These are phyloP conservation scores for Hemisphaericaspora xylanilytica DNA, from an alignment of 1,139 yeast species.

Conservation along the genomic window DNA sequence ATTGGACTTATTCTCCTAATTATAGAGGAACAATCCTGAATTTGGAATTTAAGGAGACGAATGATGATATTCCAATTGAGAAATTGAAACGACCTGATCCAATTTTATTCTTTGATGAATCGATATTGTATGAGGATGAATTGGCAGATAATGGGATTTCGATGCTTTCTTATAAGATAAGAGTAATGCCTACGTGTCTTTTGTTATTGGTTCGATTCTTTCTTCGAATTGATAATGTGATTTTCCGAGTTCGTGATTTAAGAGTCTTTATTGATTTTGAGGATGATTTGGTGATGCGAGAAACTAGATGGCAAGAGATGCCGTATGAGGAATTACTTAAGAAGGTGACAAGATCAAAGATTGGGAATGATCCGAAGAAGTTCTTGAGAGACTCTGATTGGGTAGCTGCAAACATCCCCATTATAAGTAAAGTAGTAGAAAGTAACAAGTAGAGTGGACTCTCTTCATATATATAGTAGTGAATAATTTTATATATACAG, in stretches of 20 bases:
- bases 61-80: conserved; percentile 59
- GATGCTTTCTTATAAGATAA: conserved; percentile 67
- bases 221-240: conserved; percentile 84
- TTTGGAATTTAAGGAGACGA: conserved; percentile 19
- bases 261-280: conserved; percentile 79
- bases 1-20: conserved; percentile 91
- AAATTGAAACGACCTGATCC: conserved; percentile 77
- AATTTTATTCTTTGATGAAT: conserved; percentile 83
- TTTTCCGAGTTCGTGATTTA: conserved; percentile 80
- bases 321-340: conserved; percentile 56
- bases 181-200: conserved; percentile 86
- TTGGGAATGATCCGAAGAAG: conserved; percentile 66
- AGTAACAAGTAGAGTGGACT: conserved; percentile 1
- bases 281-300: conserved; percentile 63
- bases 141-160: conserved; percentile 94
- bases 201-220: conserved; percentile 74
- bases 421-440: conserved; percentile 20
- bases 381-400: conserved; percentile 77
- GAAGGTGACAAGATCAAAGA: conserved; percentile 31
- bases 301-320: conserved; percentile 73
- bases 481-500: no score
- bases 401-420: conserved; percentile 64
- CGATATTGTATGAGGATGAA: conserved; percentile 89
- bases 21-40: conserved; percentile 59
- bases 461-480: no score